These are phyloP conservation scores for Globisporangium parvum DNA, from an alignment of 352 stramenopile species.

Conservation along the genomic window DNA sequence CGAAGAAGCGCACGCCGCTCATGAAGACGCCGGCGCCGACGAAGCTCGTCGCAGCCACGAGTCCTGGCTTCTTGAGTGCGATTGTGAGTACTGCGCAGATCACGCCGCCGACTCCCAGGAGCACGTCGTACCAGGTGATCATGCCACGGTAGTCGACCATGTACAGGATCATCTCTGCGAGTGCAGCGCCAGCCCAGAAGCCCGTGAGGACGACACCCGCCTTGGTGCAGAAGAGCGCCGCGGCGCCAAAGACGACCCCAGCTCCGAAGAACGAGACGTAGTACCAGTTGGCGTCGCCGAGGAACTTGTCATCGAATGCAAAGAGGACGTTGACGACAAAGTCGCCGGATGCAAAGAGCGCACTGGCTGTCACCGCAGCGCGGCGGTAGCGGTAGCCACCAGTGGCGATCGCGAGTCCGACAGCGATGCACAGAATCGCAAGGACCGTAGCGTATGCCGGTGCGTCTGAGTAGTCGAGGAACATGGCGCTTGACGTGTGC, in stretches of 20 bases:
- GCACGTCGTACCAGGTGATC: neutral
- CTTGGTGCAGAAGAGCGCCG: neutral
- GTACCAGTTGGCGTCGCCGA: neutral
- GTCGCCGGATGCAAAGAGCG: constrained; percentile 7
- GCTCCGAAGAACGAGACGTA: neutral
- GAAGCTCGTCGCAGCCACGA: neutral
- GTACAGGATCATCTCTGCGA: neutral
- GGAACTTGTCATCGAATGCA: neutral
- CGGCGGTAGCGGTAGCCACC: neutral
- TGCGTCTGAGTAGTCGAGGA: neutral
- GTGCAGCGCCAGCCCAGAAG: neutral
- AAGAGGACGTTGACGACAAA: neutral
- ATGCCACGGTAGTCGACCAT: neutral
- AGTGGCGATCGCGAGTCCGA: neutral
- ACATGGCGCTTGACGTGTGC: neutral
- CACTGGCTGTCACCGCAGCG: neutral
- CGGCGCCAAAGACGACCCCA: neutral
- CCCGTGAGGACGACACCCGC: neutral
- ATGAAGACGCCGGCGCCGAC: neutral
- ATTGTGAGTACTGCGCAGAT: neutral
- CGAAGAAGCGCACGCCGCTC: neutral
- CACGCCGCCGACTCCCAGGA: neutral
- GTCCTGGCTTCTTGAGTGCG: neutral
- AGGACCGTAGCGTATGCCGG: neutral
- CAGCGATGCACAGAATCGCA: neutral